Evolutionary conservation across 257 asterid genomes (phyloP).

Genomic region (Solanum neorickii): DNA sequence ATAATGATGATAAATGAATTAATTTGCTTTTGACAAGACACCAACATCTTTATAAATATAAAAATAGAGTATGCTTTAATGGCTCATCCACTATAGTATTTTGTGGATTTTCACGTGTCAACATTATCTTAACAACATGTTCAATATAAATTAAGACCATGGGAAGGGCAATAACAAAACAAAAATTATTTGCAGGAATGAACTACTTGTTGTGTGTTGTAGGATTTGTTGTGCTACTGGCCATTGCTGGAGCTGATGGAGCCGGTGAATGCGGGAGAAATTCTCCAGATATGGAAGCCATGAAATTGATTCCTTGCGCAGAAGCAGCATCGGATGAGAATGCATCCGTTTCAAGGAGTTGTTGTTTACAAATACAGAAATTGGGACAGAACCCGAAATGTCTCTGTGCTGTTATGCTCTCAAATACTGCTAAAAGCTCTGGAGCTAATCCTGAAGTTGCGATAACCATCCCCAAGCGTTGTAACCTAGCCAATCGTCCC

Average conservation of each 20-base stretch:
- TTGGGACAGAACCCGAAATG: conserved; percentile 34
- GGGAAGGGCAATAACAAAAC: neutral
- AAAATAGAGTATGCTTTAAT: neutral
- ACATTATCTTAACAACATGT: neutral
- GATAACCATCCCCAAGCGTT: conserved; percentile 62
- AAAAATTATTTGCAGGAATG: neutral
- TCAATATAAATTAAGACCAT: neutral
- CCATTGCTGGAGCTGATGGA: neutral
- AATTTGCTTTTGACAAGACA: neutral
- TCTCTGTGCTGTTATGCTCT: conserved; percentile 63
- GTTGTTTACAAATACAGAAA: conserved; percentile 31
- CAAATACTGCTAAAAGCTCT: conserved; percentile 45
- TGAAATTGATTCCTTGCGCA: conserved; percentile 42
- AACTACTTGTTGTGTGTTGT: conserved; percentile 11
- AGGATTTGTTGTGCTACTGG: conserved; percentile 2
- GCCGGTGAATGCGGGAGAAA: conserved; percentile 38
- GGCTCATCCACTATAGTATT: neutral
- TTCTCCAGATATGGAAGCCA: conserved; percentile 35
- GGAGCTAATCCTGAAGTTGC: conserved; percentile 50
- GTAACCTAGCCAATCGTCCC: conserved; percentile 65
- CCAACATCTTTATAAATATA: neutral
- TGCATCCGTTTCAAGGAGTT: conserved; percentile 16
- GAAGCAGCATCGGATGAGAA: conserved; percentile 23
- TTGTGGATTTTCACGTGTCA: neutral
- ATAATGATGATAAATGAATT: neutral